phyloP scores from a whole-genome alignment of 345 rosid species.

The Laguncularia racemosa region DNA sequence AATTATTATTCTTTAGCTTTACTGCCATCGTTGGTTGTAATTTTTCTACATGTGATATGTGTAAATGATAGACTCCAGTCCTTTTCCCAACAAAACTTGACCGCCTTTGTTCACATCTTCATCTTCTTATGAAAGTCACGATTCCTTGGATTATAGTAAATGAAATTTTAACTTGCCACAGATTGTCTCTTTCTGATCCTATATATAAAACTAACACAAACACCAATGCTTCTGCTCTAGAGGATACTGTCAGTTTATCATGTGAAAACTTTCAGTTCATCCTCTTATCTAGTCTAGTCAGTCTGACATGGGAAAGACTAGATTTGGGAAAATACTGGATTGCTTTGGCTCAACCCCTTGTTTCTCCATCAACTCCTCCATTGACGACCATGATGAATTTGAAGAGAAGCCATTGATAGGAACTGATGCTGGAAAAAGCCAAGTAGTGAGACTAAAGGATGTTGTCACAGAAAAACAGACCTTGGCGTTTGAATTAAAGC shows the following conservation, averaged over 20 bases:
- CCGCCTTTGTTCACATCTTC: neutral
- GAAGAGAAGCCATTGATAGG: conserved; percentile 39
- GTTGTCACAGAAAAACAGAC: conserved; percentile 38
- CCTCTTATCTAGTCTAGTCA: too few species aligned
- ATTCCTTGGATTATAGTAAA: neutral
- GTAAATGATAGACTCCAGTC: too few species aligned
- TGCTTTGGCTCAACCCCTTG: conserved; percentile 49
- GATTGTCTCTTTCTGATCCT: too few species aligned
- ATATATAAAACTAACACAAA: too few species aligned
- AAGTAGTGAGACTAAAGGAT: conserved; percentile 42
- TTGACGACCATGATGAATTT: conserved; percentile 35
- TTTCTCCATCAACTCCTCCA: conserved; percentile 43
- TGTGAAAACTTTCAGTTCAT: too few species aligned
- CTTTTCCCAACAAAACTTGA: neutral
- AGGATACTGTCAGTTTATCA: too few species aligned
- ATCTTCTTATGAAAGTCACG: neutral
- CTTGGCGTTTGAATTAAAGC: conserved; percentile 70
- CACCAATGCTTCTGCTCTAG: too few species aligned
- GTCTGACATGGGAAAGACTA: conserved; percentile 44
- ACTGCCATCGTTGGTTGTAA: too few species aligned
- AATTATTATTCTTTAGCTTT: too few species aligned
- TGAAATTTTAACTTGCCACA: neutral
- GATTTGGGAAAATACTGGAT: conserved; percentile 42
- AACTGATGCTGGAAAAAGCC: conserved; percentile 26
- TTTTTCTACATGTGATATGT: too few species aligned